Base-by-base conservation (phyloP, 2,329 filamentous ascomycete species). In the Ascochyta pisi region DNA sequence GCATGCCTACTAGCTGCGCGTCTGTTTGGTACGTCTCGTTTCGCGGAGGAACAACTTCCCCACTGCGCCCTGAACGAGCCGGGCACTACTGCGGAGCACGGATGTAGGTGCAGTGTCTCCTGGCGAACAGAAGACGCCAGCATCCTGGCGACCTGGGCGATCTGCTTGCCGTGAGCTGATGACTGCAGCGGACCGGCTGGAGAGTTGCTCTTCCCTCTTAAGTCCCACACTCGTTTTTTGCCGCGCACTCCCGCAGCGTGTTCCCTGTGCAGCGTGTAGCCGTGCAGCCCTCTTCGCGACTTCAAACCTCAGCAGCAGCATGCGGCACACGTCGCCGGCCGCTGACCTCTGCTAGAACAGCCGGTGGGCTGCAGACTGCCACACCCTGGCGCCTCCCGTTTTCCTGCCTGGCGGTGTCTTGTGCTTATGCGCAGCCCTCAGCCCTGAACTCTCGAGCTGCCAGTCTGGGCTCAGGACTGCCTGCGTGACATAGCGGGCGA, bases 401-500 rank as follows among this genome's bases (percentile, higher is more conserved):
- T 24, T 41, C 35, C 31, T 19, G 10, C 27, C 40, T 44, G 35
- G 39, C 39, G 19, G 46, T 45, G 52, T 46, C 50, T 58, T 46
- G 58, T 67, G 65, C 65, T 64, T 68, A 69, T 71, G 68, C 68
- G 66, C 63, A 61, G 61, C 54, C 61, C 58, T 43, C 59, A 57
- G 50, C 57, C 58, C 53, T 64, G 55, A 58, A 56, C 33, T 33
- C 22, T 41, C 33, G 41, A 51, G 40, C 44, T 56, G 62, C 59
- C 59, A 63, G 60, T 57, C 62, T 62, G 56, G 63, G 50, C 57
- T 57, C 55, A 31, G 57, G 58, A 56, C 59, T 63, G 63, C 54
- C 61, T 63, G 65, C 62, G 66, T 64, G 47, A 57, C 59, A 62
- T 54, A 58, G 62, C 63, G 60, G 64, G 50, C 59, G 60, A 58